These are phyloP conservation scores for Zalaria sp. DNA, from an alignment of 2,329 filamentous ascomycete species.

Conservation along the genomic window DNA sequence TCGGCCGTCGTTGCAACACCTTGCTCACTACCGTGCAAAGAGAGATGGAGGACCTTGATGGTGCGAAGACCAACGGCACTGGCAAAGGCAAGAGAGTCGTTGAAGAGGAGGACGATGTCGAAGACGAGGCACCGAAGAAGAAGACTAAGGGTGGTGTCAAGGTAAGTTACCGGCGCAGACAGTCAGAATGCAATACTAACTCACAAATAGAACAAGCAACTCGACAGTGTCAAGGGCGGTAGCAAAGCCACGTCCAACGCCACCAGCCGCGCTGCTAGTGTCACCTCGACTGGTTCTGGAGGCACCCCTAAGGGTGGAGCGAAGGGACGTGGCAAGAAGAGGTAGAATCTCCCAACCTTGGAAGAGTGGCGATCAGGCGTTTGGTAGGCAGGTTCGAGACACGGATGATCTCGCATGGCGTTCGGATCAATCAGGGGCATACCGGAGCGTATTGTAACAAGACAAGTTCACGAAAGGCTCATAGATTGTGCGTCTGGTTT, in stretches of 20 bases:
- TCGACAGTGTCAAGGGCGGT: slow-evolving; percentile 69
- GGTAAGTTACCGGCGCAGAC: slow-evolving; percentile 38
- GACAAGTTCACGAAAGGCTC: too few relatives aligned
- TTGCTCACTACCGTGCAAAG: slow-evolving; percentile 87
- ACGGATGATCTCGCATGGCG: too few relatives aligned
- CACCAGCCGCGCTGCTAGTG: slow-evolving; percentile 77
- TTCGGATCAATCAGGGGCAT: too few relatives aligned
- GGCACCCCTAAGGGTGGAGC: slow-evolving; percentile 24
- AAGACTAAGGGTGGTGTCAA: slow-evolving; percentile 82
- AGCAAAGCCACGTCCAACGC: slow-evolving; percentile 64
- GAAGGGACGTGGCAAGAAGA: slow-evolving; percentile 37
- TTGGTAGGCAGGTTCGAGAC: not conserved
- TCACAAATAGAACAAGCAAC: slow-evolving; percentile 65
- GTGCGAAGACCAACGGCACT: slow-evolving; percentile 44
- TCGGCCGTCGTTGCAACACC: slow-evolving; percentile 84
- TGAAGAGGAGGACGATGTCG: slow-evolving; percentile 71
- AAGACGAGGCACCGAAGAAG: slow-evolving; percentile 85
- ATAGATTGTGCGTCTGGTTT: too few relatives aligned
- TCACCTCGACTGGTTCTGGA: slow-evolving; percentile 57
- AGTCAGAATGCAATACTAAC: slow-evolving; percentile 1
- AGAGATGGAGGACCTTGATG: slow-evolving; percentile 58
- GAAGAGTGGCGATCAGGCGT: not conserved
- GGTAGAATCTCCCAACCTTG: slow-evolving; percentile 13
- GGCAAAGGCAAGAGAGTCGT: slow-evolving; percentile 59
- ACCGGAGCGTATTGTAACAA: too few relatives aligned